A percentile compares a stretch with the other conserved stretches of the same genome.
phyloP scores from a whole-genome alignment of 2,329 filamentous ascomycete species.

The Aspergillus fischeri region DNA sequence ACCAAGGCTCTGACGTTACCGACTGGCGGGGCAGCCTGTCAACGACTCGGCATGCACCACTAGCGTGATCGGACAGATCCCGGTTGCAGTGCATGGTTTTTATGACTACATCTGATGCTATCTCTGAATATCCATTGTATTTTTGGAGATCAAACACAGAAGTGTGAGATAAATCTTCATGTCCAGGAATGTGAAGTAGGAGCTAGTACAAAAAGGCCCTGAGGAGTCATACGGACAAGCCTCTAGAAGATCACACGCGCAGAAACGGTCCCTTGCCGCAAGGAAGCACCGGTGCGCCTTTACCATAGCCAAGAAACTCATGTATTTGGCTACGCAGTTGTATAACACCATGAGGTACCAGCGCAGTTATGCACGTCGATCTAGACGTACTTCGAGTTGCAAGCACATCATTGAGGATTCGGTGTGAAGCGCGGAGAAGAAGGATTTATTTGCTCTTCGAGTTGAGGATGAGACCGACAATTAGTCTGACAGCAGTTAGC shows the following conservation, averaged over 20 bases:
- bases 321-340: neutral
- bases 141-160: neutral
- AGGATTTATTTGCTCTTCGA: slow-evolving; percentile 56
- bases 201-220: neutral
- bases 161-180: neutral
- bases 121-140: neutral
- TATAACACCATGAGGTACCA: neutral
- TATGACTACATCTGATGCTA: neutral
- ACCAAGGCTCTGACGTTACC: slow-evolving; percentile 2
- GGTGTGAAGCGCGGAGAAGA: neutral
- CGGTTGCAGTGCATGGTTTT: neutral
- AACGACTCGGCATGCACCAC: neutral
- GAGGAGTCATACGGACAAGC: neutral
- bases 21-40: slow-evolving; percentile 1
- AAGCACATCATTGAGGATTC: slow-evolving; percentile 14
- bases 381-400: neutral
- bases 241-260: neutral
- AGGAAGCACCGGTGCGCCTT: neutral
- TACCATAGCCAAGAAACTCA: neutral
- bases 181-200: neutral
- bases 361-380: neutral
- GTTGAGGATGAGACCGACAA: slow-evolving; percentile 90
- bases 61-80: neutral
- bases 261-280: neutral
- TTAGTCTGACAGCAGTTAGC: slow-evolving; percentile 58